Evolutionary conservation across 768 basidiomycete genomes (phyloP).

Genomic region (Baorangia bicolor): DNA sequence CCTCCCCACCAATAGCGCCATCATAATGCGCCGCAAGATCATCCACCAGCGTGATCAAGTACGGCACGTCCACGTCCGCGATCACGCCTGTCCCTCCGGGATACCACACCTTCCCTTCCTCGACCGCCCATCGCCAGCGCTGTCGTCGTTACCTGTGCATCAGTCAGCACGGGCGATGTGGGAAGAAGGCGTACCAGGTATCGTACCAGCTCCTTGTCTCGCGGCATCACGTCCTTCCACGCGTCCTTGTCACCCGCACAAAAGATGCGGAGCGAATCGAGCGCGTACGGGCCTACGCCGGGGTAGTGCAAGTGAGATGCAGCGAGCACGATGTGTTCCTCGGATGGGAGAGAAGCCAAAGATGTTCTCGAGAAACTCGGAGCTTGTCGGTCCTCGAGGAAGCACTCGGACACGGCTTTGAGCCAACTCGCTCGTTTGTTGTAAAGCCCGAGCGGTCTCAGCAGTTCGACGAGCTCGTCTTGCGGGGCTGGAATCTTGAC

Average conservation of each 20-base stretch:
- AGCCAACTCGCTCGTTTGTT: conserved; percentile 57
- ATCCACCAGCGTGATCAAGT: conserved; percentile 39
- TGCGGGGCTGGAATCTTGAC: conserved; percentile 37
- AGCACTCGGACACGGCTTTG: conserved; percentile 50
- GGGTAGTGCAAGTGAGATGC: conserved; percentile 58
- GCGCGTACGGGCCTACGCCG: conserved; percentile 67
- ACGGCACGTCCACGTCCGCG: conserved; percentile 36
- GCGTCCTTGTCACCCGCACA: conserved; percentile 40
- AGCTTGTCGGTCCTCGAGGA: conserved; percentile 41
- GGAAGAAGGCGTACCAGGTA: conserved; percentile 54
- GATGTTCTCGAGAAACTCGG: conserved; percentile 21
- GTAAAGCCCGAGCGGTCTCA: conserved; percentile 60
- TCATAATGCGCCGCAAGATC: conserved; percentile 37
- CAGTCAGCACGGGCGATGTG: neutral
- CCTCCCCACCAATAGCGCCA: conserved; percentile 21
- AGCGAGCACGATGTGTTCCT: conserved; percentile 22
- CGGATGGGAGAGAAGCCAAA: neutral
- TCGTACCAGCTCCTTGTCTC: conserved; percentile 66
- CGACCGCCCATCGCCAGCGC: conserved; percentile 74
- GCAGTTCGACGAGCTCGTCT: conserved; percentile 42
- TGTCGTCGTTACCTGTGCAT: conserved; percentile 25
- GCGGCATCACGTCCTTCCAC: conserved; percentile 63
- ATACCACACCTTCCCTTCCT: conserved; percentile 51
- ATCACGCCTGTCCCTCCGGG: conserved; percentile 41
- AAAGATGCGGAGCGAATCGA: conserved; percentile 77